Percentiles rank a stretch among this genome's conserved stretches.
These are phyloP conservation scores for Macrolepiota albuminosa DNA, from an alignment of 768 basidiomycete genomes.

Conservation along the genomic window DNA sequence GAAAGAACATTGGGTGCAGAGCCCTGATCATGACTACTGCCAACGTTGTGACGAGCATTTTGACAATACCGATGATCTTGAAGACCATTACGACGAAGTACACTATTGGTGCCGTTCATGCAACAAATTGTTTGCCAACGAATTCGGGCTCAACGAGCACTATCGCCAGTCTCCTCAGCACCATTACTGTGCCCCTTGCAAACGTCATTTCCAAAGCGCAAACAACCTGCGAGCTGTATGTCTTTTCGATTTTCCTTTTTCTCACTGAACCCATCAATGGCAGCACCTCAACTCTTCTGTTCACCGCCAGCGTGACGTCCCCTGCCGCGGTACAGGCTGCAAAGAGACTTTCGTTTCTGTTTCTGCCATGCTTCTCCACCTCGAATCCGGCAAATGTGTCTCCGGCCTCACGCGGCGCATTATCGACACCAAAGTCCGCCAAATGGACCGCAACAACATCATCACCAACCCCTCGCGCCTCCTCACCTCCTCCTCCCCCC, in stretches of 20 bases:
- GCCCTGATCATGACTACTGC: slow-evolving; percentile 47
- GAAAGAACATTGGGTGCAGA: slow-evolving; percentile 49
- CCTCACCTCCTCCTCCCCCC: slow-evolving; percentile 28
- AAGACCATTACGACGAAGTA: slow-evolving; percentile 31
- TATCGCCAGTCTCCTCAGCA: slow-evolving; percentile 36
- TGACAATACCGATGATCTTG: slow-evolving; percentile 23
- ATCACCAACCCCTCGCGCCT: slow-evolving; percentile 56
- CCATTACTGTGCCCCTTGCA: slow-evolving; percentile 42
- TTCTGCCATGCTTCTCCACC: slow-evolving; percentile 55
- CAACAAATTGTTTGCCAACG: slow-evolving; percentile 34
- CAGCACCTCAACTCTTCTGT: slow-evolving; percentile 50
- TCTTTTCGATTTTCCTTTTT: background rate
- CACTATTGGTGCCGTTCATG: slow-evolving; percentile 45
- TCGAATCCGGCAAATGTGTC: slow-evolving; percentile 54
- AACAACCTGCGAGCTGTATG: slow-evolving; percentile 28
- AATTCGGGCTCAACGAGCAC: slow-evolving; percentile 40
- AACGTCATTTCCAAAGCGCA: slow-evolving; percentile 35
- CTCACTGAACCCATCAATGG: background rate
- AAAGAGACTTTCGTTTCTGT: slow-evolving; percentile 40
- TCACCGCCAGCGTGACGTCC: slow-evolving; percentile 36
- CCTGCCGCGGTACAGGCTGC: slow-evolving; percentile 41
- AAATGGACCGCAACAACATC: slow-evolving; percentile 38
- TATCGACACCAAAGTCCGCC: slow-evolving; percentile 37
- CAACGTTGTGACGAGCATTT: slow-evolving; percentile 45
- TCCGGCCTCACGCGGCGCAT: slow-evolving; percentile 40